These are phyloP conservation scores for Russula lepida DNA, from an alignment of 768 basidiomycete genomes.

Conservation along the genomic window DNA sequence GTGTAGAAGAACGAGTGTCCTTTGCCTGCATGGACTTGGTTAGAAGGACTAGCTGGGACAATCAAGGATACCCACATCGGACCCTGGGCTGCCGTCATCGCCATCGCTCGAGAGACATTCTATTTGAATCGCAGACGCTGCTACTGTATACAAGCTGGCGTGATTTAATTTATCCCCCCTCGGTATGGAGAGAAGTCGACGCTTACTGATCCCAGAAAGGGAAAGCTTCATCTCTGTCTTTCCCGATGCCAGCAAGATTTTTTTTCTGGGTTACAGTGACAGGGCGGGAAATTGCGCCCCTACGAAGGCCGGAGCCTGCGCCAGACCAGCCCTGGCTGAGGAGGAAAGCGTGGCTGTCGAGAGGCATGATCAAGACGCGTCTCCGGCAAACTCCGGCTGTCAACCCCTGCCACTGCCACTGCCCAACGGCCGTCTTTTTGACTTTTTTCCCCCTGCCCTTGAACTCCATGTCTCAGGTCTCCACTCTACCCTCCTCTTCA, in stretches of 20 bases:
- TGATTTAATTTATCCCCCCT: neutral
- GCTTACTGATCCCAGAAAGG: conserved; percentile 98
- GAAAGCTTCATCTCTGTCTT: conserved; percentile 90
- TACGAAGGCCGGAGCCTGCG: conserved; percentile 74
- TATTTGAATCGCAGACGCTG: conserved; percentile 75
- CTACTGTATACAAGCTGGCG: conserved; percentile 66
- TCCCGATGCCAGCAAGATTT: conserved; percentile 78
- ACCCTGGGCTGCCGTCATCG: conserved; percentile 29
- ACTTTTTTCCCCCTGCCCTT: conserved; percentile 2
- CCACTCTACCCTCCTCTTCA: conserved; percentile 8
- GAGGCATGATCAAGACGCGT: conserved; percentile 40
- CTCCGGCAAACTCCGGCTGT: conserved; percentile 5
- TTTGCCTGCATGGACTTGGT: conserved; percentile 18
- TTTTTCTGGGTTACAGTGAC: conserved; percentile 78
- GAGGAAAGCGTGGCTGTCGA: conserved; percentile 65
- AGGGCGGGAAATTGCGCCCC: conserved; percentile 71
- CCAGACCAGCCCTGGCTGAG: conserved; percentile 84
- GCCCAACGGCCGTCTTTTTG: neutral
- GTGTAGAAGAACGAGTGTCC: conserved; percentile 14
- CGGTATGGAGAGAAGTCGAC: neutral
- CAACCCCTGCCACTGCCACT: neutral
- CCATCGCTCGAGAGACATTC: conserved; percentile 45
- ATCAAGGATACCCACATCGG: conserved; percentile 6
- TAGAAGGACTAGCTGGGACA: neutral
- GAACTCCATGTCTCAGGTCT: conserved; percentile 10